Base-by-base conservation (phyloP, 2,329 filamentous ascomycete genomes). In the Bretziella fagacearum region DNA sequence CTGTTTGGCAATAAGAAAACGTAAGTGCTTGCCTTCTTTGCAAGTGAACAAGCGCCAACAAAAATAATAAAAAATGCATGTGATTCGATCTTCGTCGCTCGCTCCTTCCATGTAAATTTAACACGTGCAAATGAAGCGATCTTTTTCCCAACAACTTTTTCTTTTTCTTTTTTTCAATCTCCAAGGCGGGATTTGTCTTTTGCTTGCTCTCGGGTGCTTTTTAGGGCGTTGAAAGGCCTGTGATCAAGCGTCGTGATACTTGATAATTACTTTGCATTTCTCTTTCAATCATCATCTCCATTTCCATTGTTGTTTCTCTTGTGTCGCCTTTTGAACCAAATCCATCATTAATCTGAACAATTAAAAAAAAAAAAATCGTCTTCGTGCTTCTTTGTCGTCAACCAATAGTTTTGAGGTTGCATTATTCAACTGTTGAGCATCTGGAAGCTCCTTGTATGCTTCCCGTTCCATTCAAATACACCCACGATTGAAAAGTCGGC, bases 51-150 rank as follows among this genome's bases (percentile, higher is more conserved):
- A 42, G 8, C n/a, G 22, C 46, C 46, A 44, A 48, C 32, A 30
- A 36, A 50, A 51, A 51, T 35, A 45, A n/a, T n/a, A n/a, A n/a
- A 49, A 49, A 51, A 51, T 35, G 49, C 49, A 51, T 51, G 49
- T 51, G 49, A 51, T 51, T 45, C 30, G 30, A 46, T 40, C 29
- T 43, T 30, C 44, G 39, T 27, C 36, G 32, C 36, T 27, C 36
- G 32, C 36, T 37, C 44, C 48, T 49, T 49, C 44, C 30, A 30
- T 33, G 32, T 30, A n/a, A n/a, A n/a, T 41, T 35, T 47, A 40
- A 47, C 49, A 51, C 41, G 49, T 51, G 49, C 40, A 51, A 51
- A 48, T 39, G 30, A 22, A 17, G 33, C 18, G n/a, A 27, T 39
- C 18, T 13, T 32, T 51, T 46, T 51, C 49, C 49, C 49, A 51